Percentiles rank a stretch among this genome's conserved stretches.
phyloP scores from a whole-genome alignment of 495 filamentous ascomycete species.

The Daldinia loculata region DNA sequence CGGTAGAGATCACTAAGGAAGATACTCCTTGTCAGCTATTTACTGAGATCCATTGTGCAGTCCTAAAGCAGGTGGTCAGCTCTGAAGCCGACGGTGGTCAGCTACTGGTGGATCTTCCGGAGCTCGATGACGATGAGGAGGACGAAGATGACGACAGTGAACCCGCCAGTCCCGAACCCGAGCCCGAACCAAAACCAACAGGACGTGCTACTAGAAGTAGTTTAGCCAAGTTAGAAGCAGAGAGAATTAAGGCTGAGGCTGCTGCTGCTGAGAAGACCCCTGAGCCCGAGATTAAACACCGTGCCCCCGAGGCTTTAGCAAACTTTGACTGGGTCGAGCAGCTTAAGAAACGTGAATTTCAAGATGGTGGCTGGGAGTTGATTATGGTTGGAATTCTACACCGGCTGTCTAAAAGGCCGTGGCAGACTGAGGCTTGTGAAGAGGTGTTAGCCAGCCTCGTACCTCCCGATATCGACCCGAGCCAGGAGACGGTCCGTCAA shows the following conservation, averaged over 20 bases:
- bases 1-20: conserved; percentile 79
- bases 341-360: conserved; percentile 83
- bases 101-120: conserved; percentile 78
- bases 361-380: conserved; percentile 88
- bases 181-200: conserved; percentile 69
- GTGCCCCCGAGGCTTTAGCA: conserved; percentile 79
- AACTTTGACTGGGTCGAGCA: conserved; percentile 85
- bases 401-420: conserved; percentile 79
- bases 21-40: conserved; percentile 87
- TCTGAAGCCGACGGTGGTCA: conserved; percentile 78
- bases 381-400: conserved; percentile 88
- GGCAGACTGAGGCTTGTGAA: conserved; percentile 75
- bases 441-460: conserved; percentile 80
- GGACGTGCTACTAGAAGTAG: conserved; percentile 84
- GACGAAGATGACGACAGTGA: conserved; percentile 63
- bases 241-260: conserved; percentile 65
- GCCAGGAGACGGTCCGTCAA: conserved; percentile 70
- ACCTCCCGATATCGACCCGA: conserved; percentile 76
- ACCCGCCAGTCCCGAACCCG: conserved; percentile 61
- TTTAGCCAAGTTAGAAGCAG: conserved; percentile 79
- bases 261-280: conserved; percentile 56
- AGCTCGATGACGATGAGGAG: conserved; percentile 73
- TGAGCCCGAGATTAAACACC: conserved; percentile 64
- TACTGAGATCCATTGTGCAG: conserved; percentile 88
- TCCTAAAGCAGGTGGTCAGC: conserved; percentile 86